Percentiles rank a stretch among this genome's conserved stretches.
phyloP scores from a whole-genome alignment of 805 yeast species.

The Candida alai region DNA sequence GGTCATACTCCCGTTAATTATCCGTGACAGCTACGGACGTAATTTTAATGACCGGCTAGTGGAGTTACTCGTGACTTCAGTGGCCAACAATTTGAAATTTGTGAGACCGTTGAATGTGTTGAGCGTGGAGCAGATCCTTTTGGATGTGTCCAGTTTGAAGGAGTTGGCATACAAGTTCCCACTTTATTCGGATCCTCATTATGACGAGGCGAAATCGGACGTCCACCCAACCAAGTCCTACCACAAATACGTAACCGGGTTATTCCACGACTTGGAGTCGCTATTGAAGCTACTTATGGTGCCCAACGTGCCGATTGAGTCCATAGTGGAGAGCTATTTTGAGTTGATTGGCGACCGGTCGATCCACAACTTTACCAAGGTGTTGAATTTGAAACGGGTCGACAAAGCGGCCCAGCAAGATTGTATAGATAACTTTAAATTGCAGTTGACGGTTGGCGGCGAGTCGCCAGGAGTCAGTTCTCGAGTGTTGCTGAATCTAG shows the following conservation, averaged over 20 bases:
- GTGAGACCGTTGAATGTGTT: constrained; percentile 64
- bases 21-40: constrained; percentile 67
- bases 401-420: constrained; percentile 22
- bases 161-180: constrained; percentile 47
- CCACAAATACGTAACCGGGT: constrained; percentile 40
- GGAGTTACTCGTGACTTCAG: constrained; percentile 56
- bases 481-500: constrained; percentile 28
- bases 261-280: constrained; percentile 47
- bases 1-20: constrained; percentile 51
- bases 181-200: constrained; percentile 33
- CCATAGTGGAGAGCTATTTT: constrained; percentile 63
- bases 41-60: constrained; percentile 73
- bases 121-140: constrained; percentile 75
- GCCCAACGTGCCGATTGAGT: constrained; percentile 56
- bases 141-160: constrained; percentile 68
- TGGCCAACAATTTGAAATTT: constrained; percentile 52
- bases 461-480: constrained; percentile 23
- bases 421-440: constrained; percentile 35
- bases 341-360: constrained; percentile 63
- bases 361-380: constrained; percentile 57
- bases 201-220: constrained; percentile 20
- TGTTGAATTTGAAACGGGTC: constrained; percentile 62
- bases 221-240: constrained; percentile 19
- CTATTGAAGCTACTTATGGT: constrained; percentile 67
- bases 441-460: constrained; percentile 28